Evolutionary conservation across 768 basidiomycete genomes (phyloP).

Genomic region (Tylopilus intermedius): DNA sequence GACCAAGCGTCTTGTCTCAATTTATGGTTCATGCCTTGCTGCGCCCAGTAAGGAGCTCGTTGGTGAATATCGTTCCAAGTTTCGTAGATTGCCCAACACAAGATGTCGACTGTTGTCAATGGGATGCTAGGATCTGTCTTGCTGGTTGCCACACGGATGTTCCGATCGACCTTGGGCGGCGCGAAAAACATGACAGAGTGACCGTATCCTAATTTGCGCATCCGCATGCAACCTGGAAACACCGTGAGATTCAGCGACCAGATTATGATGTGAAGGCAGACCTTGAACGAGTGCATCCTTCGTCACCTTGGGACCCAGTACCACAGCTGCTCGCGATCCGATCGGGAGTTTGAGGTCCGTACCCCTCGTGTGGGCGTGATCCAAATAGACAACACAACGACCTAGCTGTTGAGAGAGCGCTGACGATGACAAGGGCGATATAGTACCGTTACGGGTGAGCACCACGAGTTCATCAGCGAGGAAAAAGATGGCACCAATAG

Average conservation of each 20-base stretch:
- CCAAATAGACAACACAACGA: conserved; percentile 33
- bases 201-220: conserved; percentile 37
- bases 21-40: too few species aligned
- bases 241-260: background rate
- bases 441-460: conserved; percentile 16
- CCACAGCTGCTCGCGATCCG: conserved; percentile 31
- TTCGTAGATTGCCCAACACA: background rate
- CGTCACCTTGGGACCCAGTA: conserved; percentile 32
- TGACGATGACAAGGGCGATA: conserved; percentile 23
- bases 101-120: background rate
- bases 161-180: conserved; percentile 26
- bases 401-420: conserved; percentile 25
- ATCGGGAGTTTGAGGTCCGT: conserved; percentile 34
- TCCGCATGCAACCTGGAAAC: conserved; percentile 46
- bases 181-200: conserved; percentile 46
- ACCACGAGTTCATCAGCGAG: background rate
- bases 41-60: background rate
- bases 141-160: background rate
- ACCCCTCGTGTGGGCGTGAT: conserved; percentile 35
- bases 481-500: conserved; percentile 4
- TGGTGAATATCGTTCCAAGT: background rate
- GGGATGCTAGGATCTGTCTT: background rate
- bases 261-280: background rate
- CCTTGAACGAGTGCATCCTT: conserved; percentile 34
- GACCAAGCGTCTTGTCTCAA: too few species aligned